These are phyloP conservation scores for Lactuca saligna DNA, from an alignment of 129 eudicot species.

Conservation along the genomic window DNA sequence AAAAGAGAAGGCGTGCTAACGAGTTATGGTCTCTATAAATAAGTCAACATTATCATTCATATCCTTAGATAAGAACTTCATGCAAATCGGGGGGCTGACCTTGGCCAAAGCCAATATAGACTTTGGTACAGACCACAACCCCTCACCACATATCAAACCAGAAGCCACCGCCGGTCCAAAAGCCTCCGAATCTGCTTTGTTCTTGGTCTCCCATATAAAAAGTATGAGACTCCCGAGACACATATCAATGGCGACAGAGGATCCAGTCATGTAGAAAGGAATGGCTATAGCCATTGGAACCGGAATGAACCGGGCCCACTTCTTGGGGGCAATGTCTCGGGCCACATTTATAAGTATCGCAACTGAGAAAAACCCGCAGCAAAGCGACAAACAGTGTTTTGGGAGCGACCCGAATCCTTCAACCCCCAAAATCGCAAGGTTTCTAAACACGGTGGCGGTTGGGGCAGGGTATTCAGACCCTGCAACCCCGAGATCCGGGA, in stretches of 20 bases:
- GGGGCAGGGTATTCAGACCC: slow-evolving; percentile 74
- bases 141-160: slow-evolving; percentile 73
- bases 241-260: slow-evolving; percentile 62
- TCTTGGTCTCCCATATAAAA: slow-evolving; percentile 46
- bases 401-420: slow-evolving; percentile 70
- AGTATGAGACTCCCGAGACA: slow-evolving; percentile 66
- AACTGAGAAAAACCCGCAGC: slow-evolving; percentile 38
- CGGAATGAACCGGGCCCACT: slow-evolving; percentile 50
- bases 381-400: slow-evolving; percentile 49
- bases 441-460: slow-evolving; percentile 46
- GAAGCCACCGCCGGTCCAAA: slow-evolving; percentile 68
- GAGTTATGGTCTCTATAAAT: slow-evolving; percentile 23
- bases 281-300: slow-evolving; percentile 75
- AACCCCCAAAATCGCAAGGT: slow-evolving; percentile 60
- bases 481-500: slow-evolving; percentile 35
- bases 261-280: slow-evolving; percentile 61
- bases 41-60: slow-evolving; percentile 23
- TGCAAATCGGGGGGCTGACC: slow-evolving; percentile 62
- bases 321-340: slow-evolving; percentile 13
- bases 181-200: slow-evolving; percentile 41
- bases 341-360: slow-evolving; percentile 42
- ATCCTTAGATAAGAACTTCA: slow-evolving; percentile 46
- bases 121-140: slow-evolving; percentile 66
- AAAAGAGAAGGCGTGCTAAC: neutral
- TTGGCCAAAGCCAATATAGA: slow-evolving; percentile 55